Evolutionary conservation across 495 filamentous ascomycete species (phyloP).

Genomic region (Chaetomidium leptoderma): DNA sequence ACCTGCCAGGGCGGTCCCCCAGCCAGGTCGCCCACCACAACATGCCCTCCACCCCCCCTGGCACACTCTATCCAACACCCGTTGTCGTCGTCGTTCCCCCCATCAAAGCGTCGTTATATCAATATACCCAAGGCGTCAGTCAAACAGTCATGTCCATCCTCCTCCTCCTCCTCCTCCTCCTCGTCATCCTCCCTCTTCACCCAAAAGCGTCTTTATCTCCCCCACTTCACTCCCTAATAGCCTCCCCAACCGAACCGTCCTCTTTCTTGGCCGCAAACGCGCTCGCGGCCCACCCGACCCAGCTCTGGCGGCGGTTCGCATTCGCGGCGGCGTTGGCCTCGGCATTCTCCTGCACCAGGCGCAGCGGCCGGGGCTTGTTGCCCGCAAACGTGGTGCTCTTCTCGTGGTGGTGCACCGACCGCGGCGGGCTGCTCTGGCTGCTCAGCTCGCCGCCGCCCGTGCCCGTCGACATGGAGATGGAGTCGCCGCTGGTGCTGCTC

Average conservation of each 20-base stretch:
- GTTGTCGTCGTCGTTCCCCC: background rate
- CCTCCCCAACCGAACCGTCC: conserved; percentile 15
- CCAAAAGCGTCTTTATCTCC: background rate
- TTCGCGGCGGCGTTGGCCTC: conserved; percentile 32
- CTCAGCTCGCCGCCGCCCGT: conserved; percentile 45
- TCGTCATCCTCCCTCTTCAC: conserved; percentile 4
- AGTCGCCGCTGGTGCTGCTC: conserved; percentile 60
- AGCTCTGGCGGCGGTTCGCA: conserved; percentile 51
- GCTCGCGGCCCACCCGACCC: conserved; percentile 52
- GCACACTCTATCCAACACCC: background rate
- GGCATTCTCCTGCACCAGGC: conserved; percentile 70
- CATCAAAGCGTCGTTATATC: background rate
- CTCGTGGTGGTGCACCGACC: conserved; percentile 48
- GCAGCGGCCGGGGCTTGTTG: conserved; percentile 76
- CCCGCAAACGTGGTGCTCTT: conserved; percentile 60
- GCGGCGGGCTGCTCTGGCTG: conserved; percentile 48
- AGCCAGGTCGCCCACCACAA: background rate
- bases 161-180: no score
- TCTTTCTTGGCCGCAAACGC: conserved; percentile 44
- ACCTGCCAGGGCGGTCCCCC: background rate
- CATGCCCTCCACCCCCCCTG: background rate
- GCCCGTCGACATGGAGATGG: conserved; percentile 31
- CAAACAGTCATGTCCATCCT: background rate
- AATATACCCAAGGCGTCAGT: background rate
- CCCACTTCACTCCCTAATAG: conserved; percentile 25